Conservation (phyloP, 345 rosid genomes). For the Aurinia saxatilis region DNA sequence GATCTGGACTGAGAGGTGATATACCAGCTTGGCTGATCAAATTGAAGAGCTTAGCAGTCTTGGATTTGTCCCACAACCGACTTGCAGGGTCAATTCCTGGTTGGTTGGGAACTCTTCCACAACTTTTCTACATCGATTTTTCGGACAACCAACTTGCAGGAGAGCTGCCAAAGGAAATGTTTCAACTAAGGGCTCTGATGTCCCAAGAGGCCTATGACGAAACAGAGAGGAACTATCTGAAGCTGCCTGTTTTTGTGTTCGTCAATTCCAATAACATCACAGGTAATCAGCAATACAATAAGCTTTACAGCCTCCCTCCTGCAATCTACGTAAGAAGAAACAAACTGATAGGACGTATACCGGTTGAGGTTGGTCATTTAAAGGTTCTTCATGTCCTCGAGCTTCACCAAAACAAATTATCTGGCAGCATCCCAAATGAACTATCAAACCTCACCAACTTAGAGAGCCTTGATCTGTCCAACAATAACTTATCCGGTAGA, state of each 20-base stretch:
- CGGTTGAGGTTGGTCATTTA: slow-evolving; percentile 47
- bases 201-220: slow-evolving; percentile 27
- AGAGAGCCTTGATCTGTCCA: slow-evolving; percentile 62
- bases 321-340: slow-evolving; percentile 56
- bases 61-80: slow-evolving; percentile 62
- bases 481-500: slow-evolving; percentile 46
- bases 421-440: slow-evolving; percentile 59
- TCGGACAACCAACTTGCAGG: slow-evolving; percentile 59
- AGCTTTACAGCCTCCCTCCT: slow-evolving; percentile 68
- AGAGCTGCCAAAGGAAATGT: slow-evolving; percentile 40
- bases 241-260: slow-evolving; percentile 71
- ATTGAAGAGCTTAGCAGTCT: slow-evolving; percentile 39
- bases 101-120: slow-evolving; percentile 52
- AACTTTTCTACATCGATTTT: slow-evolving; percentile 68
- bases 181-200: slow-evolving; percentile 36
- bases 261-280: slow-evolving; percentile 42
- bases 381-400: slow-evolving; percentile 60
- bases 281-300: slow-evolving; percentile 50
- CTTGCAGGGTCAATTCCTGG: slow-evolving; percentile 54
- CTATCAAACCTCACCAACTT: slow-evolving; percentile 59
- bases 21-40: slow-evolving; percentile 65
- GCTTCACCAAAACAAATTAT: slow-evolving; percentile 42
- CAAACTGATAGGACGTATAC: slow-evolving; percentile 54
- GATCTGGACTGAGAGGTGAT: slow-evolving; percentile 46
- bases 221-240: slow-evolving; percentile 39